Conservation (phyloP, 345 rosid genomes). For the Pugionium dolabratum region DNA sequence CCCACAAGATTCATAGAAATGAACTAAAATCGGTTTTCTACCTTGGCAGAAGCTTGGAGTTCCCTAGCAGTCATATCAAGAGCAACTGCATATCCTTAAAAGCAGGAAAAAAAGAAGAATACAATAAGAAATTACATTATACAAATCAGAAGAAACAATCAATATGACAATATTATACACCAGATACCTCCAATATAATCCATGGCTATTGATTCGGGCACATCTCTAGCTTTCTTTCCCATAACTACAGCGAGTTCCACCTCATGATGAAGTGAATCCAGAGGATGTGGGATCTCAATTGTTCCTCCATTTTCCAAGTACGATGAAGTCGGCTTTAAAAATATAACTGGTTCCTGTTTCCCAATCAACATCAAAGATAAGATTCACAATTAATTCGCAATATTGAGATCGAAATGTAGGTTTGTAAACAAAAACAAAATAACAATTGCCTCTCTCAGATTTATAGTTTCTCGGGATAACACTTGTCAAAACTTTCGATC, state of each 20-base stretch:
- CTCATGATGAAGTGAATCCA: slow-evolving; percentile 78
- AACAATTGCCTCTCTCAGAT: neutral
- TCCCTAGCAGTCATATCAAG: slow-evolving; percentile 98
- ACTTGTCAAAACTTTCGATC: slow-evolving; percentile 4
- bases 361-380: neutral
- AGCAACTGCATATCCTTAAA: slow-evolving; percentile 84
- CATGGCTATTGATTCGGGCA: slow-evolving; percentile 72
- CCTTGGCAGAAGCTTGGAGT: slow-evolving; percentile 87
- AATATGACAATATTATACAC: neutral
- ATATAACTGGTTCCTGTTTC: slow-evolving; percentile 81
- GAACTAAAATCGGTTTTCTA: slow-evolving; percentile 2
- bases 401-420: neutral
- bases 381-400: neutral
- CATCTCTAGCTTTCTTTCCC: slow-evolving; percentile 77
- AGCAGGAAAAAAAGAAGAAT: neutral
- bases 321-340: slow-evolving; percentile 95
- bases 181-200: slow-evolving; percentile 79
- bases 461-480: neutral
- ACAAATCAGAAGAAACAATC: neutral
- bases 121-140: neutral
- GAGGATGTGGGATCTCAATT: slow-evolving; percentile 77
- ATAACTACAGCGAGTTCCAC: slow-evolving; percentile 95
- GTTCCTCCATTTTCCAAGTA: slow-evolving; percentile 88
- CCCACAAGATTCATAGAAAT: neutral
- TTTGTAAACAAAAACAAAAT: neutral